Evolutionary conservation across 2,329 filamentous ascomycete species (phyloP), one percentile per base, ranked within the genome.

Genomic region (Colletotrichum phormii): DNA sequence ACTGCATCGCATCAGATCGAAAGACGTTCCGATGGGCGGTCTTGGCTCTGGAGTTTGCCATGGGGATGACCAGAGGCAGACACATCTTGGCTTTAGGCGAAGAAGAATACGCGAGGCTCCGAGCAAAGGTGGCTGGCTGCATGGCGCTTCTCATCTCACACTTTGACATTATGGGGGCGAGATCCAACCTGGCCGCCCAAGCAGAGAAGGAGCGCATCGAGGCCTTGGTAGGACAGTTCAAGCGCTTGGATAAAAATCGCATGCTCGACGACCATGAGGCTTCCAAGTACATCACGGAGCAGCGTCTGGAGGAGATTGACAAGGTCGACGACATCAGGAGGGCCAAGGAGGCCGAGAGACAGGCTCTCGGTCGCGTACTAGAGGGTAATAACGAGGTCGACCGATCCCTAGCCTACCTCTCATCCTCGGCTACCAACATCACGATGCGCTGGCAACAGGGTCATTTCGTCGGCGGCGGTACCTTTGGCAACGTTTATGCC

Each of bases 11-110:
- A 11, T 95, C 95, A 4, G 97, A 99, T 82, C 91, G 96, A 77
- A 97, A 96, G 84, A 98, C 97, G 0, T 99, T 99, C 84, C 93
- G 95, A 76, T 99, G 97, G 97, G 95, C 97, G 8, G 97, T 99
- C 37, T 90, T 95, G 64, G 97, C 97, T 11, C 89, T 99, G 13
- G 97, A 99, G 80, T 98, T 98, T 80, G 94, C 95, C 65, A 98
- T 98, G 95, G 91, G 93, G 76, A 98, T 98, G 93, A 99, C 97
- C 0, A 90, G 95, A 64, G 97, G 97, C 12, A 92, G 95, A 72
- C 95, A 98, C 78, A 97, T 99, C 60, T 84, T 99, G n/a, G 94
- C 93, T 0, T 91, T 99, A 72, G 94, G 93, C 53, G 95, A 98
- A 71, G 90, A 93, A 53, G 96, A 99, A 79, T 99, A 98, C 80